Evolutionary conservation across 352 stramenopile species (phyloP).

Genomic region (Phytopythium mirpurense): DNA sequence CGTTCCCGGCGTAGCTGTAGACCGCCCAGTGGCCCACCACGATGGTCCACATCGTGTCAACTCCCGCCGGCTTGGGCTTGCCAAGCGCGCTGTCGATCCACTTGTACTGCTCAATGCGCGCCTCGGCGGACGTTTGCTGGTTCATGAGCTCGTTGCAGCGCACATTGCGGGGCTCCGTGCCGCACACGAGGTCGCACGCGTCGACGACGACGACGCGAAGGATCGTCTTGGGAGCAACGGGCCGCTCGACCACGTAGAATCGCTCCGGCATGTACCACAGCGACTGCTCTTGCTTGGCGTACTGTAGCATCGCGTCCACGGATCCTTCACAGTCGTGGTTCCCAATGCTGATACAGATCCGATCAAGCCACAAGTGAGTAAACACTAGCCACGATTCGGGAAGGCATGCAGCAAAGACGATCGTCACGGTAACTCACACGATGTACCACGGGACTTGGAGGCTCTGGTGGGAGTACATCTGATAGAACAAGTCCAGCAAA

Average conservation of each 20-base stretch:
- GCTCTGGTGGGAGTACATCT: conserved; percentile 71
- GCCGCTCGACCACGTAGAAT: conserved; percentile 78
- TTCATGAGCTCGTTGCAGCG: conserved; percentile 80
- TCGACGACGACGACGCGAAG: conserved; percentile 77
- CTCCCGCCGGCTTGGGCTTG: conserved; percentile 44
- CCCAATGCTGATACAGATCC: conserved; percentile 50
- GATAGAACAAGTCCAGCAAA: background rate
- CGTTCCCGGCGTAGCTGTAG: conserved; percentile 83
- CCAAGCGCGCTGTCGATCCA: conserved; percentile 71
- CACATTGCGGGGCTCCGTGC: conserved; percentile 67
- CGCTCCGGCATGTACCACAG: conserved; percentile 75
- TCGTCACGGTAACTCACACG: conserved; percentile 37
- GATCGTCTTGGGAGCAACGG: conserved; percentile 75
- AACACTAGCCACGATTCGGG: no score
- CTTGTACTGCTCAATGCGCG: conserved; percentile 61
- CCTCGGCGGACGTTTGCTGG: conserved; percentile 52
- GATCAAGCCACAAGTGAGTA: no score
- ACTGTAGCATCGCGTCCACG: conserved; percentile 76
- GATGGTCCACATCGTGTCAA: conserved; percentile 83
- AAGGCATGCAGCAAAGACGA: background rate
- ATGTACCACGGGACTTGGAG: conserved; percentile 83
- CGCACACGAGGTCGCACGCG: conserved; percentile 79
- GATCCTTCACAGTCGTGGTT: conserved; percentile 88
- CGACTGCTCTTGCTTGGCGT: conserved; percentile 58
- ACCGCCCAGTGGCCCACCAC: conserved; percentile 83